Conservation (phyloP, 495 filamentous ascomycete species). For the Talaromyces stipitatus region DNA sequence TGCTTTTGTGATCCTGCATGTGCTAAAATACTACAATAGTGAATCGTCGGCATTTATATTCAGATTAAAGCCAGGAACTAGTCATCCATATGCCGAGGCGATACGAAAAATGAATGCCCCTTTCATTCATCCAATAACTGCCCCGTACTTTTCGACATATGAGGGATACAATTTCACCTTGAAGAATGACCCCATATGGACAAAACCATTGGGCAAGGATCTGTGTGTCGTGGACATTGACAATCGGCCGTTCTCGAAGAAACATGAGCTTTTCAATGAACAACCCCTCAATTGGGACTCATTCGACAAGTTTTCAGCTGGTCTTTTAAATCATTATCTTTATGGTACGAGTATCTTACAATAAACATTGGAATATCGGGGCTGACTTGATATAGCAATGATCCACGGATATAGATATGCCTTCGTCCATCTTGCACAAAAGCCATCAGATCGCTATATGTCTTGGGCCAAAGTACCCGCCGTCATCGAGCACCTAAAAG, state of each 20-base stretch:
- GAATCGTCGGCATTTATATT: not conserved
- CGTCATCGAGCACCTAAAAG: conserved; percentile 31
- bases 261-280: not conserved
- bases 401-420: conserved; percentile 49
- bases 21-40: not conserved
- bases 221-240: conserved; percentile 3
- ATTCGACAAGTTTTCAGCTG: conserved; percentile 1
- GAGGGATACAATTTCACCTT: not conserved
- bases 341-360: conserved; percentile 14
- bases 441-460: conserved; percentile 15
- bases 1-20: not conserved
- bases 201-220: conserved; percentile 1
- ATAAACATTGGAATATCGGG: not conserved
- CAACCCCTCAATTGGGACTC: not conserved
- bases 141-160: not conserved
- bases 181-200: not conserved
- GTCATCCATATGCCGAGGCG: not conserved
- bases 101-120: not conserved
- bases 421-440: conserved; percentile 25
- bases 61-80: not conserved
- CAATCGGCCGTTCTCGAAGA: not conserved
- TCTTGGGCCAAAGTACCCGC: conserved; percentile 44
- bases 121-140: conserved; percentile 1
- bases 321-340: conserved; percentile 27
- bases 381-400: conserved; percentile 18